Percentiles rank a stretch among this genome's conserved stretches.
Conservation (phyloP, 768 basidiomycete species). For the Tulasnella sp. region DNA sequence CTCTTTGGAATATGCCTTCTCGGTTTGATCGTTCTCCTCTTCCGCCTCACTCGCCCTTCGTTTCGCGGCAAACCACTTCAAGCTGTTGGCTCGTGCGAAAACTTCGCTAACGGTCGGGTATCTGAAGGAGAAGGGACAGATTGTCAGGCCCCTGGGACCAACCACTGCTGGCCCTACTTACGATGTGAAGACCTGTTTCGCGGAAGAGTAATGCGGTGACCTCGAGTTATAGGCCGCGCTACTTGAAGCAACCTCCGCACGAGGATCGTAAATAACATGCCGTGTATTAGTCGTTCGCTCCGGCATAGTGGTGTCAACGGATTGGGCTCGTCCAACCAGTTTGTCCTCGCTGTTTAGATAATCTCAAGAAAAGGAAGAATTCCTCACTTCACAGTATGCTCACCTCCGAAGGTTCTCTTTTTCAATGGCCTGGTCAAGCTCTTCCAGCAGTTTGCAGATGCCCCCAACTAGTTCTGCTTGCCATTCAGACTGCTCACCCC, state of each 20-base stretch:
- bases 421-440: constrained; percentile 4
- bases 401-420: not conserved
- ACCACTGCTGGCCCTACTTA: not conserved
- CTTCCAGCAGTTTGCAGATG: not conserved
- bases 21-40: not conserved
- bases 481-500: not conserved
- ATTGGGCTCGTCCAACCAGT: constrained; percentile 3
- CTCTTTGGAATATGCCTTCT: not conserved
- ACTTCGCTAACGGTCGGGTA: constrained; percentile 14
- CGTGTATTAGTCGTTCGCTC: not conserved
- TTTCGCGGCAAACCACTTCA: constrained; percentile 17
- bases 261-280: constrained; percentile 8
- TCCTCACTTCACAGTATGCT: not conserved
- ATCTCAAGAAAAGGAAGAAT: not conserved
- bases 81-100: not conserved
- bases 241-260: not conserved
- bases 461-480: not conserved
- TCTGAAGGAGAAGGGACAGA: not conserved
- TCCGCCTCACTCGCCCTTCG: not conserved
- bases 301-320: not conserved
- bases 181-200: constrained; percentile 6
- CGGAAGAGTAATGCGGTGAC: constrained; percentile 16
- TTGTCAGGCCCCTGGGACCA: not conserved
- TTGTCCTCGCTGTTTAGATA: not conserved
- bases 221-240: constrained; percentile 8